A percentile compares a stretch with the other conserved stretches of the same genome.
Conservation (phyloP, 2,329 filamentous ascomycete species). For the Ploettnerulaceae sp. region DNA sequence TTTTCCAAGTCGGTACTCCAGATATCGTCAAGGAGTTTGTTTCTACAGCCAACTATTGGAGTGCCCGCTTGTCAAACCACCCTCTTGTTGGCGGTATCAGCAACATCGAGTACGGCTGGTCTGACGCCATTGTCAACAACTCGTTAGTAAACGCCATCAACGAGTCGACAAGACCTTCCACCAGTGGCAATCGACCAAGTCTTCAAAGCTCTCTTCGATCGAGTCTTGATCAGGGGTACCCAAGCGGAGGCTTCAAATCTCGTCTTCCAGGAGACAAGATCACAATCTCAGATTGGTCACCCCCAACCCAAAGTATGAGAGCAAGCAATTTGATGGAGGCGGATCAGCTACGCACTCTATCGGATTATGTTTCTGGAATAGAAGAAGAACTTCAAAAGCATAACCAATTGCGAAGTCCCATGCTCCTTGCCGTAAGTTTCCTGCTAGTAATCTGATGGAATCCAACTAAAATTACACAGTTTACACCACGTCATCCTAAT, state of each 20-base stretch:
- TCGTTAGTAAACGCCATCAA: conserved; percentile 45
- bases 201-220: conserved; percentile 58
- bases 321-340: conserved; percentile 71
- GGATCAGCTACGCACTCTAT: conserved; percentile 73
- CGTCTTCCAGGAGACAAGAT: conserved; percentile 82
- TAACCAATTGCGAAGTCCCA: conserved; percentile 80
- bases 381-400: conserved; percentile 82
- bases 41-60: conserved; percentile 95
- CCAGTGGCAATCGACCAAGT: conserved; percentile 32
- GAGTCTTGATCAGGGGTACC: conserved; percentile 44
- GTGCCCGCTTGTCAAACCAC: conserved; percentile 87
- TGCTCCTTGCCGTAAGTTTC: conserved; percentile 68
- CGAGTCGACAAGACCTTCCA: conserved; percentile 38
- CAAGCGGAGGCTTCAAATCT: conserved; percentile 32
- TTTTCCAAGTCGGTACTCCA: conserved; percentile 96
- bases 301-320: conserved; percentile 86
- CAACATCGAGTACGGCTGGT: conserved; percentile 98
- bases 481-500: conserved; percentile 79
- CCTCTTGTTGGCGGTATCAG: conserved; percentile 88
- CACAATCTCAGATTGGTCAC: conserved; percentile 80
- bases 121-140: conserved; percentile 67
- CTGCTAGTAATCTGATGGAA: neutral
- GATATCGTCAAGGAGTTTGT: conserved; percentile 96
- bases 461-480: conserved; percentile 41
- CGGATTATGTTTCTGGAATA: conserved; percentile 75